Evolutionary conservation across 306 rosid species (phyloP).

Genomic region (Malus fusca): DNA sequence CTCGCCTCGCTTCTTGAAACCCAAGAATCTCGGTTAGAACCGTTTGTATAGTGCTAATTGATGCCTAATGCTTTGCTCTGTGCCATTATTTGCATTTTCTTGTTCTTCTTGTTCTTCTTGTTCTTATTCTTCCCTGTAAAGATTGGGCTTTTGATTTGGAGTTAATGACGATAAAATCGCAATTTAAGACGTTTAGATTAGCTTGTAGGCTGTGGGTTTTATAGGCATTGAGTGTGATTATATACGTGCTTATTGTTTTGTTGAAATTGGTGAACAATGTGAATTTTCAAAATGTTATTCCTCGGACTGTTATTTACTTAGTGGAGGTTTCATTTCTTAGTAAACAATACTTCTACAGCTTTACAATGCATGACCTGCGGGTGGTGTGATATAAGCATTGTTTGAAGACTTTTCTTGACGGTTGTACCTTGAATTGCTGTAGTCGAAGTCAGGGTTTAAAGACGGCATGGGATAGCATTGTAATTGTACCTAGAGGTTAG

Average conservation of each 20-base stretch:
- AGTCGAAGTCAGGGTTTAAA: not conserved
- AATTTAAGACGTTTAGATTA: not conserved
- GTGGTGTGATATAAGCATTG: not conserved
- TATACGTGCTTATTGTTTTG: not conserved
- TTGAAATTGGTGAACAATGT: not conserved
- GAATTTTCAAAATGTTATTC: not conserved
- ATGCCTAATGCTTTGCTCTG: not conserved
- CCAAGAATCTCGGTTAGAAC: constrained; percentile 57
- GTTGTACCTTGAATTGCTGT: not conserved
- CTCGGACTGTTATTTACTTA: not conserved
- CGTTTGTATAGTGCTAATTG: not conserved
- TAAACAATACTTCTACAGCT: not conserved
- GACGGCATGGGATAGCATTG: not conserved
- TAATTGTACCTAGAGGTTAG: not conserved
- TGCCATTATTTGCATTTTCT: not conserved
- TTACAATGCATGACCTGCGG: not conserved
- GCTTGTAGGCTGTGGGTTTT: not conserved
- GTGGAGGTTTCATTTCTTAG: not conserved
- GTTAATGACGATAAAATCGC: not conserved
- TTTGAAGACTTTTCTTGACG: not conserved
- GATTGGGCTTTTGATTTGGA: not conserved
- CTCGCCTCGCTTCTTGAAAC: constrained; percentile 79
- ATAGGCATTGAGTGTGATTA: not conserved
- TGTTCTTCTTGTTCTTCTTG: not conserved
- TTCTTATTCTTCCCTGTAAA: not conserved